Conservation (phyloP, 768 basidiomycete genomes). For the Lyophyllum shimeji region DNA sequence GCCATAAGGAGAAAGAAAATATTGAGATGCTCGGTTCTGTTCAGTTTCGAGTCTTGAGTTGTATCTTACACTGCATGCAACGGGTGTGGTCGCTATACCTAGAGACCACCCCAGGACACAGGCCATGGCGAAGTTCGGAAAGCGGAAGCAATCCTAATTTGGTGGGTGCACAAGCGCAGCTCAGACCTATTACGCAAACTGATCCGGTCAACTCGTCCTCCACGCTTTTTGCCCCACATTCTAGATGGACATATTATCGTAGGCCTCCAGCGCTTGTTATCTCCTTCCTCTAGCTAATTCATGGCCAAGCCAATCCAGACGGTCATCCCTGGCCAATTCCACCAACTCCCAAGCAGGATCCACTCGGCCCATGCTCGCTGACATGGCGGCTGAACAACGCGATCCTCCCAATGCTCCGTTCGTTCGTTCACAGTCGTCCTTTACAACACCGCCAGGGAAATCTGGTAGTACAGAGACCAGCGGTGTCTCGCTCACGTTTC, state of each 20-base stretch:
- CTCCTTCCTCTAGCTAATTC: constrained; percentile 8
- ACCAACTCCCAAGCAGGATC: constrained; percentile 20
- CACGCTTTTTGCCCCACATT: constrained; percentile 1
- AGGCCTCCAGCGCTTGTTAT: constrained; percentile 9
- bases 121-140: constrained; percentile 2
- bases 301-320: constrained; percentile 16
- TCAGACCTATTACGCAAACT: constrained; percentile 7
- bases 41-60: neutral
- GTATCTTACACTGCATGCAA: constrained; percentile 7
- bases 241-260: constrained; percentile 20
- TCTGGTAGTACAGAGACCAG: constrained; percentile 12
- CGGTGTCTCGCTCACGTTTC: constrained; percentile 48
- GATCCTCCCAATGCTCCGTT: constrained; percentile 20
- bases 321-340: constrained; percentile 21
- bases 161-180: constrained; percentile 12
- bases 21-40: neutral
- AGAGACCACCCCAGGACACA: neutral
- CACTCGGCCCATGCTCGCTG: constrained; percentile 18
- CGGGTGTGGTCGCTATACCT: constrained; percentile 12
- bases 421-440: constrained; percentile 8
- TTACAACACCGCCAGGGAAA: constrained; percentile 11
- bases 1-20: no score
- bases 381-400: constrained; percentile 12
- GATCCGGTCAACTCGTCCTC: constrained; percentile 7
- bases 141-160: constrained; percentile 5